Base-by-base conservation (phyloP, 305 asterid genomes). In the Nicotiana rustica region DNA sequence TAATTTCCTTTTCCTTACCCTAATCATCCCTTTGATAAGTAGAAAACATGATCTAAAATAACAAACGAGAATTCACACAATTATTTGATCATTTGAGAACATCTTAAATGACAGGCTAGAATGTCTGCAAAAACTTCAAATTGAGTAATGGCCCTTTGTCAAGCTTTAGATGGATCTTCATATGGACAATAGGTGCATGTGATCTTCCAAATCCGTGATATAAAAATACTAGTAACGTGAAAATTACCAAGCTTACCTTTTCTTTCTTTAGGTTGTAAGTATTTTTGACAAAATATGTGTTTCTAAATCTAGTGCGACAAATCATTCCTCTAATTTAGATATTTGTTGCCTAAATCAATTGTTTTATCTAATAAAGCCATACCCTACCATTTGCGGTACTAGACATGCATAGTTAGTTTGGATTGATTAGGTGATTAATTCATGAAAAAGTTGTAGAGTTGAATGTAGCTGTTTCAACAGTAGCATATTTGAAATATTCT, bases 81-180 rank as follows among this genome's bases (percentile, higher is more conserved):
- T 19, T 2, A 19, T 44, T 19, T 57, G 78, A 70, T 38, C 56
- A 69, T 18, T n/a, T 10, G 18, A 44, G 78, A 19, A 70, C 12
- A 41, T 41, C 35, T 70, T 41, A 41, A 70, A 21, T 70, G 36
- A 44, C n/a, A 19, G 38, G 60, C 60, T 44, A 44, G 38, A 10
- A 44, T 70, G 18, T 17, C 10, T 19, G 18, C n/a, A 9, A 17
- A 70, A 41, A 2, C 5, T 70, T 44, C 12, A 70, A 70, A 10
- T 44, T 9, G 21, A 70, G 60, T 44, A 19, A 44, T 70, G 12
- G 35, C 35, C 57, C 18, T 57, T 57, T 17, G 1, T 57, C 78
- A 70, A 44, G 59, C 78, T 41, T 70, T 70, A 10, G 60, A 70
- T 41, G 60, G 78, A 70, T 18, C 47, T 70, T 70, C 78, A 70